These are phyloP conservation scores for Cetradonia linearis DNA, from an alignment of 495 filamentous ascomycete species.

Conservation along the genomic window DNA sequence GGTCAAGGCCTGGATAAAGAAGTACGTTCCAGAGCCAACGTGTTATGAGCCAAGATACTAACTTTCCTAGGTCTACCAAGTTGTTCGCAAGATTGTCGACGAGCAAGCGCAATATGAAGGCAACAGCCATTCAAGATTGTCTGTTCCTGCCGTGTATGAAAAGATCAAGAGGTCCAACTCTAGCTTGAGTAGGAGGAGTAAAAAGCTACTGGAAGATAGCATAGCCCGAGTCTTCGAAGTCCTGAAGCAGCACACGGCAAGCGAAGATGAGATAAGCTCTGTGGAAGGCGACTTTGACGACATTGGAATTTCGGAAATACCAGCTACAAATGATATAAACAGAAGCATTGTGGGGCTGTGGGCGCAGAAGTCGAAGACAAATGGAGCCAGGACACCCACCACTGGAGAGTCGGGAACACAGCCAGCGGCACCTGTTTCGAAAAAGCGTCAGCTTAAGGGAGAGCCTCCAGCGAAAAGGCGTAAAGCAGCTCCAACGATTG, in stretches of 20 bases:
- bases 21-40: slow-evolving; percentile 28
- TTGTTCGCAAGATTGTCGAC: slow-evolving; percentile 62
- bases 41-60: slow-evolving; percentile 11
- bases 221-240: slow-evolving; percentile 77
- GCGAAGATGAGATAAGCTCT: slow-evolving; percentile 43
- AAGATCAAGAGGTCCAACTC: slow-evolving; percentile 76
- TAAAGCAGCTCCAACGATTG: slow-evolving; percentile 44
- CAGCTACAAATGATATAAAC: slow-evolving; percentile 50
- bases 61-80: slow-evolving; percentile 52
- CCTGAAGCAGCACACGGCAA: slow-evolving; percentile 50
- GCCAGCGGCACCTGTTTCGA: slow-evolving; percentile 23
- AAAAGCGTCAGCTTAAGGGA: slow-evolving; percentile 50
- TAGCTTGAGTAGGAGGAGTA: slow-evolving; percentile 67
- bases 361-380: slow-evolving; percentile 38
- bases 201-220: slow-evolving; percentile 69
- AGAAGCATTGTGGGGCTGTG: slow-evolving; percentile 61
- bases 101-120: slow-evolving; percentile 44
- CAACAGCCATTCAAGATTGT: slow-evolving; percentile 38
- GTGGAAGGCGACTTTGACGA: slow-evolving; percentile 59
- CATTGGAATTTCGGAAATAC: slow-evolving; percentile 36
- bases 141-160: slow-evolving; percentile 58
- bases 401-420: slow-evolving; percentile 15
- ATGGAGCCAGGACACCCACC: slow-evolving; percentile 21
- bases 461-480: slow-evolving; percentile 61
- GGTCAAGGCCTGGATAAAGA: slow-evolving; percentile 47